These are phyloP conservation scores for Erysiphe pulchra DNA, from an alignment of 2,329 filamentous ascomycete genomes.

Conservation along the genomic window DNA sequence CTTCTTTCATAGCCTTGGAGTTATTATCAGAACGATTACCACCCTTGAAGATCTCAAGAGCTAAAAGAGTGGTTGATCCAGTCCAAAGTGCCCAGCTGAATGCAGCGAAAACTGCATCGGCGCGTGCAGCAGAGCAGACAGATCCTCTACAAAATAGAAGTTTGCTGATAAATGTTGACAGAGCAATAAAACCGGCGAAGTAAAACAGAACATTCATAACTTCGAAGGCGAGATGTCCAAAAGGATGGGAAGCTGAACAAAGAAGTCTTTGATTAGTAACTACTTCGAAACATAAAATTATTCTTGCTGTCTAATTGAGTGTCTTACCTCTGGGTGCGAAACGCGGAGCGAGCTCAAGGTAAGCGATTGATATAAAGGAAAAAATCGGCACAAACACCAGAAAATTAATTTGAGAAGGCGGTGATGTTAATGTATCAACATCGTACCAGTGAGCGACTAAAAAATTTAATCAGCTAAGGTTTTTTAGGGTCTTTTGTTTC, in stretches of 20 bases:
- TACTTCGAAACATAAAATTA: too few relatives aligned
- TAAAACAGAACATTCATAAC: conserved; percentile 27
- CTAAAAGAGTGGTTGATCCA: conserved; percentile 20
- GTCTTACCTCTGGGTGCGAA: conserved; percentile 11
- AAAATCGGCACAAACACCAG: conserved; percentile 27
- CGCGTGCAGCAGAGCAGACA: conserved; percentile 28
- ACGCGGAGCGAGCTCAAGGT: conserved; percentile 24
- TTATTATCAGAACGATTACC: conserved; percentile 9
- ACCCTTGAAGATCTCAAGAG: conserved; percentile 21
- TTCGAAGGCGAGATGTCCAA: conserved; percentile 23
- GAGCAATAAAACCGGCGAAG: conserved; percentile 31
- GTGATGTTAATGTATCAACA: conserved; percentile 23
- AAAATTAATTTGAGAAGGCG: conserved; percentile 32
- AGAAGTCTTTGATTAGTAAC: background rate
- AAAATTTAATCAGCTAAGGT: conserved; percentile 4
- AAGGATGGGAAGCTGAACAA: conserved; percentile 20
- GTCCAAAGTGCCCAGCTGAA: conserved; percentile 28
- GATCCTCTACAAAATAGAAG: conserved; percentile 30
- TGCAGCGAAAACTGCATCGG: conserved; percentile 26
- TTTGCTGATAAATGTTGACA: conserved; percentile 28
- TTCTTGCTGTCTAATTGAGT: too few relatives aligned
- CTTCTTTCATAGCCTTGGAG: conserved; percentile 10
- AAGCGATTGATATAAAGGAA: conserved; percentile 26
- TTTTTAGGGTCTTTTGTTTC: background rate
- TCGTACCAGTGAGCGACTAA: conserved; percentile 35